These are phyloP conservation scores for Lophiostoma macrostomum DNA, from an alignment of 495 filamentous ascomycete genomes.

Conservation along the genomic window DNA sequence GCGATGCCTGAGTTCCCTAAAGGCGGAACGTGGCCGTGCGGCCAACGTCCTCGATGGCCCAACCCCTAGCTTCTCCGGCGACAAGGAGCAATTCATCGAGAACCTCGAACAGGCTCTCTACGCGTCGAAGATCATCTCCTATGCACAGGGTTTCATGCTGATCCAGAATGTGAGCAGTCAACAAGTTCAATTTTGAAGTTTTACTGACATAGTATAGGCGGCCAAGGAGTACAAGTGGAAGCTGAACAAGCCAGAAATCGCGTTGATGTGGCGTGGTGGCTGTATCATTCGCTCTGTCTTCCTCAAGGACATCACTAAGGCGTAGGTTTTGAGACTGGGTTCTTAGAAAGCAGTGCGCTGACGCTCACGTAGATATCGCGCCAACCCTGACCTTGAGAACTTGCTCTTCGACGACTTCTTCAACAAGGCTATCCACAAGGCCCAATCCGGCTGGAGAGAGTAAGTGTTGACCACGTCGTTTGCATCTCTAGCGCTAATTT, in stretches of 20 bases:
- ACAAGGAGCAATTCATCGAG: constrained; percentile 89
- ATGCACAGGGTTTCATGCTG: constrained; percentile 99
- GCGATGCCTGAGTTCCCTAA: constrained; percentile 89
- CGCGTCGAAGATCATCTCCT: constrained; percentile 99
- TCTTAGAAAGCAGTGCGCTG: background rate
- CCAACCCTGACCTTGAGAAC: constrained; percentile 94
- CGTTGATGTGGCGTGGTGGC: constrained; percentile 99
- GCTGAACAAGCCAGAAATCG: constrained; percentile 99
- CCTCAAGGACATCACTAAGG: constrained; percentile 97
- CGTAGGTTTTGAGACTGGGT: constrained; percentile 37
- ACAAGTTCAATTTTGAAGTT: background rate
- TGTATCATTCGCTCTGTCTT: constrained; percentile 99
- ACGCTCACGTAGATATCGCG: constrained; percentile 61
- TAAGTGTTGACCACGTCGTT: constrained; percentile 1
- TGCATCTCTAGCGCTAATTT: background rate
- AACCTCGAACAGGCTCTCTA: constrained; percentile 98
- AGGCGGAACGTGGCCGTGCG: constrained; percentile 86
- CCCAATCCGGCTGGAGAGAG: constrained; percentile 93
- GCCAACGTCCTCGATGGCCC: constrained; percentile 74
- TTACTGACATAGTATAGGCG: constrained; percentile 52
- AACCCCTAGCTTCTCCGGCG: constrained; percentile 73
- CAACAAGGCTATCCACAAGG: constrained; percentile 96
- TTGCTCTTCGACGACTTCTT: constrained; percentile 98
- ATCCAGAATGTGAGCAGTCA: constrained; percentile 80
- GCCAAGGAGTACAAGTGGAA: constrained; percentile 96